Percentiles rank a stretch among this genome's conserved stretches.
phyloP scores from a whole-genome alignment of 257 asterid species.

The Ajuga chamaepitys region DNA sequence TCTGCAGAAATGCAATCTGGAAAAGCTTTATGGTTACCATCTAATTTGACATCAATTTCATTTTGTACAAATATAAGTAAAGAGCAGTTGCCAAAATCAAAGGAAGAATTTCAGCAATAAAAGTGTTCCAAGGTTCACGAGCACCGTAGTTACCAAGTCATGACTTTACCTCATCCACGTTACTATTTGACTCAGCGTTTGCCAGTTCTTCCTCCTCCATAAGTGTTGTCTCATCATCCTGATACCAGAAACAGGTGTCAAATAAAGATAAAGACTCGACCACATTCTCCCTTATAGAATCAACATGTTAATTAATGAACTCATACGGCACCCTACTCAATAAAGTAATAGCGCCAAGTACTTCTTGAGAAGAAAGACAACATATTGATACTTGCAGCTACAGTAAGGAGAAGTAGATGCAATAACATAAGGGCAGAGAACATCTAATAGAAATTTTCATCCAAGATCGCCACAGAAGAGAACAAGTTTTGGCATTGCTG shows the following conservation, averaged over 20 bases:
- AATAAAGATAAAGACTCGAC: neutral
- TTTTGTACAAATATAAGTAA: constrained; percentile 9
- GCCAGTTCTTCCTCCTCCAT: constrained; percentile 87
- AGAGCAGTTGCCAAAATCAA: constrained; percentile 6
- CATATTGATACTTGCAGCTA: neutral
- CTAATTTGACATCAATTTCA: constrained; percentile 12
- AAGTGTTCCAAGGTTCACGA: neutral
- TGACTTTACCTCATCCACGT: constrained; percentile 54
- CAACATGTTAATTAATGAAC: neutral
- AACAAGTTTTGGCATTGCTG: neutral
- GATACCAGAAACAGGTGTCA: constrained; percentile 17
- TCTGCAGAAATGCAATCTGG: constrained; percentile 81
- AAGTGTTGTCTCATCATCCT: constrained; percentile 97
- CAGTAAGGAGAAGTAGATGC: neutral
- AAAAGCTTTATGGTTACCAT: constrained; percentile 19
- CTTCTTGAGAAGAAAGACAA: neutral
- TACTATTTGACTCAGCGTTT: constrained; percentile 47
- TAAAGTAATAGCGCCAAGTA: neutral
- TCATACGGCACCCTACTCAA: neutral
- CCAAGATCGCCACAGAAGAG: neutral
- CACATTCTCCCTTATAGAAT: neutral
- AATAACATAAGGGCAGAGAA: too few relatives aligned
- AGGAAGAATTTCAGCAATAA: constrained; percentile 3
- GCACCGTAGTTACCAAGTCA: neutral
- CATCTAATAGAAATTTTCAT: neutral